Conservation (phyloP, 257 asterid genomes). For the Gentiana straminea region DNA sequence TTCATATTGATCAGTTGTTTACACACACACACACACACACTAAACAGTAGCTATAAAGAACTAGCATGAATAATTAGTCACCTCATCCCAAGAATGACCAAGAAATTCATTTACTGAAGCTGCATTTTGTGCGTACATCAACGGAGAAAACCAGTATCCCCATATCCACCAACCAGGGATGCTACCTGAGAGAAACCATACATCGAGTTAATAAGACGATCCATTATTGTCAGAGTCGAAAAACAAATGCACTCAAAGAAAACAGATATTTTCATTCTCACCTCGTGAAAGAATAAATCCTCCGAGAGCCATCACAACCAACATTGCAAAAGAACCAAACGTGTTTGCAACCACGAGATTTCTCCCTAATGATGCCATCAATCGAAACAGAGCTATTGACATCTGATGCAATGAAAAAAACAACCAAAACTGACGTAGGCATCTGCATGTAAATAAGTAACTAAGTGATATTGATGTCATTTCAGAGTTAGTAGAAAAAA, state of each 20-base stretch:
- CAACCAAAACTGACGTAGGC: conserved; percentile 61
- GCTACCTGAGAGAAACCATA: conserved; percentile 42
- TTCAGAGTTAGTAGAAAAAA: background rate
- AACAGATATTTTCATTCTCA: conserved; percentile 14
- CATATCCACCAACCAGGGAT: conserved; percentile 97
- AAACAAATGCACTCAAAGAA: background rate
- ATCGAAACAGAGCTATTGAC: conserved; percentile 79
- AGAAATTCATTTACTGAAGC: conserved; percentile 87
- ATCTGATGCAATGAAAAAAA: conserved; percentile 83
- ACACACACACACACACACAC: background rate
- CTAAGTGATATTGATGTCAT: background rate
- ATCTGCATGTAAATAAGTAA: conserved; percentile 32
- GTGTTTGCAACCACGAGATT: conserved; percentile 92
- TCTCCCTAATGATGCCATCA: conserved; percentile 91
- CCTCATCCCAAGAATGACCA: conserved; percentile 93
- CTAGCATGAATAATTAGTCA: conserved; percentile 7
- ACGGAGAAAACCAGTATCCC: conserved; percentile 94
- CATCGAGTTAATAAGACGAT: background rate
- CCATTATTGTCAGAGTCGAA: background rate
- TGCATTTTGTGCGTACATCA: conserved; percentile 88
- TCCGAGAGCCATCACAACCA: conserved; percentile 88
- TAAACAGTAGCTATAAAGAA: background rate
- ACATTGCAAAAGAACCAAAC: conserved; percentile 93
- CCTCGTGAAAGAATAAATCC: conserved; percentile 95
- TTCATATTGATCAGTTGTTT: no score